Base-by-base conservation (phyloP, 306 rosid species). In the Begonia fuchsioides region DNA sequence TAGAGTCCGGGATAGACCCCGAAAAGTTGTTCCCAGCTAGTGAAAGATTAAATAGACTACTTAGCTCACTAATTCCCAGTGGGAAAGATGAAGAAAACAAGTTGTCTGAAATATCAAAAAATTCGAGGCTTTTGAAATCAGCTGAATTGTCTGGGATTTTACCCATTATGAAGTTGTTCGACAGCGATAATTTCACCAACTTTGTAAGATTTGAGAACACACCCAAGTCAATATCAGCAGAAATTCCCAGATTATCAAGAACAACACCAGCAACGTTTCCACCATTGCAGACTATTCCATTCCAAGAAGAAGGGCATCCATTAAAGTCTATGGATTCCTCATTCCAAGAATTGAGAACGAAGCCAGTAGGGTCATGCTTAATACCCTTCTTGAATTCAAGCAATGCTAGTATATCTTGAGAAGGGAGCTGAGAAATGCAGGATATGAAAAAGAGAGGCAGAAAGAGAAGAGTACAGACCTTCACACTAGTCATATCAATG, bases 301-400 rank as follows among this genome's bases (percentile, higher is more conserved):
- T 79, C 98, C 98, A 92, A 16, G 96, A 86, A 77, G 94, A 67
- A 32, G 98, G 98, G 51, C 98, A 92, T 52, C 98, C 98, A 77
- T 92, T 47, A 39, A 85, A 92, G 71, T 92, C 98, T 52, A 92
- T 85, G 48, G 98, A 92, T 63, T 85, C 98, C 41, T 92, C 98
- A 60, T 85, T 92, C 98, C 98, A 92, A 11, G 98, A 92, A 67
- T 52, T 77, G 44, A 85, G 65, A 14, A 92, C 94, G 79, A 67
- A 82, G 16, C 94, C 88, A 32, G 83, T 77, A 35, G 98, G 98
- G 63, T 92, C 98, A 69, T 83, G 94, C 81, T 85, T 92, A 63
- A 92, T 62, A 44, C 83, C 73, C 80, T 79, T 92, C 82, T 83
- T 85, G 65, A 92, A 92, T 57, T 77, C 94, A 19, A 92, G 74